Percentiles rank a stretch among this genome's conserved stretches.
These are phyloP conservation scores for Alternaria metachromatica DNA, from an alignment of 2,329 filamentous ascomycete species.

Conservation along the genomic window DNA sequence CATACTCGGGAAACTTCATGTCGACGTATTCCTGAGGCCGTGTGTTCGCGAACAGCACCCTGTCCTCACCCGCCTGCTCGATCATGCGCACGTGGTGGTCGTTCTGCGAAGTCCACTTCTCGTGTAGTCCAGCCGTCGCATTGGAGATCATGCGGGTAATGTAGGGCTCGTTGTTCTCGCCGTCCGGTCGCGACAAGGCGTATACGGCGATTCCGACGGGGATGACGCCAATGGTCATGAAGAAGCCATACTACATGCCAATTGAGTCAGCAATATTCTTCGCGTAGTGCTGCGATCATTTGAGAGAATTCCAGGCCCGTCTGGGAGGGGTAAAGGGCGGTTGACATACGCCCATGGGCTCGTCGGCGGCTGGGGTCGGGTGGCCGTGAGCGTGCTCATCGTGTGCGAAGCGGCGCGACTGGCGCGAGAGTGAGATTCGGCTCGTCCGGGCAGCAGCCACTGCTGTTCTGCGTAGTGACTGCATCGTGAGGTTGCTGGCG, in stretches of 20 bases:
- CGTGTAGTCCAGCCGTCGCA: slow-evolving; percentile 61
- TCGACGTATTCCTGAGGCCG: slow-evolving; percentile 58
- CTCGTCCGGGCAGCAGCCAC: slow-evolving; percentile 50
- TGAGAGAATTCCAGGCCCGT: not conserved
- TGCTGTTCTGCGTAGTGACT: slow-evolving; percentile 54
- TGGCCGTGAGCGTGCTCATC: slow-evolving; percentile 46
- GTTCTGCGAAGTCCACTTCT: slow-evolving; percentile 63
- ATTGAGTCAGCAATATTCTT: slow-evolving; percentile 28
- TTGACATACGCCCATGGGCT: slow-evolving; percentile 60
- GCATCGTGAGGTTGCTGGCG: slow-evolving; percentile 48
- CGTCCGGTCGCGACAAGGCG: slow-evolving; percentile 50
- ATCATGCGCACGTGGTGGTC: slow-evolving; percentile 65
- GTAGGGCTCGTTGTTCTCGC: slow-evolving; percentile 49
- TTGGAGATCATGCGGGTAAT: slow-evolving; percentile 62
- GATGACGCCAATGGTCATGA: slow-evolving; percentile 53
- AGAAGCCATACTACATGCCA: slow-evolving; percentile 54
- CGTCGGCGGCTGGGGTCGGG: slow-evolving; percentile 49
- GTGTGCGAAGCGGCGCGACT: slow-evolving; percentile 52
- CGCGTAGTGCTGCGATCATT: not conserved
- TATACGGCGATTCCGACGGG: slow-evolving; percentile 56
- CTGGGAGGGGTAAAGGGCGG: slow-evolving; percentile 18
- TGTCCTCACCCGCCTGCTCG: slow-evolving; percentile 68
- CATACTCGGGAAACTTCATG: slow-evolving; percentile 70
- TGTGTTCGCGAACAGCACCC: slow-evolving; percentile 63
- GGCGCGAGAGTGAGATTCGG: slow-evolving; percentile 43